Conservation (phyloP, 2,329 filamentous ascomycete genomes). For the Apiospora marii region DNA sequence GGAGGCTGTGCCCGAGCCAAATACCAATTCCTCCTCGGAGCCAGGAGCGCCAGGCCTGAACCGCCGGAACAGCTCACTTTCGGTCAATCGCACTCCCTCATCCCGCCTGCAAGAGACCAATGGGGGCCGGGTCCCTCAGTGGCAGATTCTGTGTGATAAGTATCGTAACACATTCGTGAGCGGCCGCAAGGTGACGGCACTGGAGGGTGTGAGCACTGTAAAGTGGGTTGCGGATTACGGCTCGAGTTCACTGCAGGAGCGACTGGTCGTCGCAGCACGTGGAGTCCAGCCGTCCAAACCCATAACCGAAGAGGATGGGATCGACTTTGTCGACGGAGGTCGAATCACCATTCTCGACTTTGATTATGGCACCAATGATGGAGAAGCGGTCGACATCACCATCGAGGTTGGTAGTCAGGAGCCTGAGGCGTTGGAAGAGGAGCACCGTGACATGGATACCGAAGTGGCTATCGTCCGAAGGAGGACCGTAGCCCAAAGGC, state of each 20-base stretch:
- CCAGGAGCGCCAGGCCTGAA: conserved; percentile 38
- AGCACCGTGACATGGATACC: conserved; percentile 75
- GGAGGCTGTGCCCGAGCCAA: conserved; percentile 63
- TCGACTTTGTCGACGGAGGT: conserved; percentile 81
- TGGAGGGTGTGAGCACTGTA: conserved; percentile 71
- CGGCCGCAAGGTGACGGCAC: conserved; percentile 70
- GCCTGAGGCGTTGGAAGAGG: conserved; percentile 76
- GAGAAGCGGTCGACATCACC: conserved; percentile 63
- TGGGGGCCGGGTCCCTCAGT: conserved; percentile 63
- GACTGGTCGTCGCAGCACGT: conserved; percentile 75
- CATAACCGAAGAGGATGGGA: conserved; percentile 72
- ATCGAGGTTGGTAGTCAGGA: conserved; percentile 78
- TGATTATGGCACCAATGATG: conserved; percentile 66
- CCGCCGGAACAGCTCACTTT: conserved; percentile 52
- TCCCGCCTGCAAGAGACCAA: conserved; percentile 47
- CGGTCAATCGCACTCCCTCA: conserved; percentile 45
- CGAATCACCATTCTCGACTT: conserved; percentile 79
- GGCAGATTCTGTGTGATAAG: conserved; percentile 74
- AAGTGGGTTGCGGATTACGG: conserved; percentile 73
- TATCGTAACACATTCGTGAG: conserved; percentile 74
- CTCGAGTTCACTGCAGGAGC: conserved; percentile 57
- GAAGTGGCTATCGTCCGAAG: conserved; percentile 82
- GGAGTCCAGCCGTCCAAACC: conserved; percentile 68
- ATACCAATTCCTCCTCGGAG: conserved; percentile 41
- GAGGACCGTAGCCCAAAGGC: conserved; percentile 73